Base-by-base conservation (phyloP, 345 rosid genomes). In the Barbarea vulgaris region DNA sequence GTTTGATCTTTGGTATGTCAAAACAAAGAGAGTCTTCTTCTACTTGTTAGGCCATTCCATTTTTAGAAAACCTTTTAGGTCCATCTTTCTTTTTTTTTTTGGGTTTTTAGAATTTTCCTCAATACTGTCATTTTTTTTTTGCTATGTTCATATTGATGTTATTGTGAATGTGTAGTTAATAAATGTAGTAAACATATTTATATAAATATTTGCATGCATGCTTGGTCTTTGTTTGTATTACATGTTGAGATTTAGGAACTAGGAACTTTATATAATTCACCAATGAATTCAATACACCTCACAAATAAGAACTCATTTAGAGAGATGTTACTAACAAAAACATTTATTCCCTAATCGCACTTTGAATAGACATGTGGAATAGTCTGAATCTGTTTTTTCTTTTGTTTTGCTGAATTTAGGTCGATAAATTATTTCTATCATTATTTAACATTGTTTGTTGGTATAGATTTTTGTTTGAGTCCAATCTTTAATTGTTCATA, bases 151-250 rank as follows among this genome's bases (percentile, higher is more conserved):
- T 58, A 52, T 53, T 62, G 11, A 69, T 76, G 70, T 33, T 17
- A 22, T 44, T 53, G 64, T 69, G 59, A 69, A 60, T 60, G 63
- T 52, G 61, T 67, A 74, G 72, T 46, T 65, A 15, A 42, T 51
- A 15, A n/a, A 15, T 54, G 56, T 42, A 73, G 56, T 54, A 54
- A 54, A 31, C 47, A 46, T 61, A 48, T 61, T 72, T 30, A 73
- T 54, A 73, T 19, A 30, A 53, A 73, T 31, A 41, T 28, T 13
- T 37, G 31, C 53, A 1, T 55, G 44, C 17, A 1, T 55, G 44
- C 17, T 37, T 39, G 25, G 39, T 55, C 21, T 69, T 70, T 70
- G 51, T 52, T 22, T 61, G 7, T 22, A 61, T 13, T 22, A 61
- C 21, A 39, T 14, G 21, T 61, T 11, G 14, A 31, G 41, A 9